Percentiles rank a stretch among this genome's conserved stretches.
These are phyloP conservation scores for Xerocomellus dryophilus DNA, from an alignment of 768 basidiomycete genomes.

Conservation along the genomic window DNA sequence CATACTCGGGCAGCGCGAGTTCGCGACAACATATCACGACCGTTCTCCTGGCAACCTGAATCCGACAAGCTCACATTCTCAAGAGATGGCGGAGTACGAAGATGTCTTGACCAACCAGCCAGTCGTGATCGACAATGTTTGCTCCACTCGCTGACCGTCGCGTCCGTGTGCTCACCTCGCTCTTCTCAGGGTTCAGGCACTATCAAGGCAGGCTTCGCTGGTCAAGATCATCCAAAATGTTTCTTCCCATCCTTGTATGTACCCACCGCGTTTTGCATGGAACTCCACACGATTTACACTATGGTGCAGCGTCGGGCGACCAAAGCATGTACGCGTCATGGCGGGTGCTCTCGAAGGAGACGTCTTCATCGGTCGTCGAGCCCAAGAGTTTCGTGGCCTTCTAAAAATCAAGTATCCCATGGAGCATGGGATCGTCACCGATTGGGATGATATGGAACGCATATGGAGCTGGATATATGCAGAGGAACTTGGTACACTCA, in stretches of 20 bases:
- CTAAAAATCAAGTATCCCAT: constrained; percentile 99
- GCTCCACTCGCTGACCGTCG: constrained; percentile 30
- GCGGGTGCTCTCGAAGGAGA: constrained; percentile 96
- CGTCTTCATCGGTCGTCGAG: constrained; percentile 90
- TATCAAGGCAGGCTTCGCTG: constrained; percentile 98
- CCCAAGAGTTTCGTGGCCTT: constrained; percentile 93
- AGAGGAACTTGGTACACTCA: constrained; percentile 91
- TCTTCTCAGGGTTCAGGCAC: constrained; percentile 87
- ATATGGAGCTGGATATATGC: constrained; percentile 99
- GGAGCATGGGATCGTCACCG: constrained; percentile 97
- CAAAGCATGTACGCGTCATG: constrained; percentile 98
- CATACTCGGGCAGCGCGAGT: background rate
- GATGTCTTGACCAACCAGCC: constrained; percentile 97
- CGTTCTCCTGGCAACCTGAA: background rate
- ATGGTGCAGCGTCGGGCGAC: constrained; percentile 77
- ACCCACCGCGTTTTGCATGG: constrained; percentile 29
- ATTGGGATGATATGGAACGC: constrained; percentile 99
- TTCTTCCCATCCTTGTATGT: constrained; percentile 99
- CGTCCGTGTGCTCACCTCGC: constrained; percentile 25
- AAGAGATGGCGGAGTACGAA: constrained; percentile 79
- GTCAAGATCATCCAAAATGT: constrained; percentile 98
- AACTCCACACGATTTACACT: constrained; percentile 19
- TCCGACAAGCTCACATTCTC: constrained; percentile 9
- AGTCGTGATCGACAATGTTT: constrained; percentile 96
- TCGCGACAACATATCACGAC: constrained; percentile 7